These are phyloP conservation scores for Akebia trifoliata DNA, from an alignment of 164 flowering plant genomes.

Conservation along the genomic window DNA sequence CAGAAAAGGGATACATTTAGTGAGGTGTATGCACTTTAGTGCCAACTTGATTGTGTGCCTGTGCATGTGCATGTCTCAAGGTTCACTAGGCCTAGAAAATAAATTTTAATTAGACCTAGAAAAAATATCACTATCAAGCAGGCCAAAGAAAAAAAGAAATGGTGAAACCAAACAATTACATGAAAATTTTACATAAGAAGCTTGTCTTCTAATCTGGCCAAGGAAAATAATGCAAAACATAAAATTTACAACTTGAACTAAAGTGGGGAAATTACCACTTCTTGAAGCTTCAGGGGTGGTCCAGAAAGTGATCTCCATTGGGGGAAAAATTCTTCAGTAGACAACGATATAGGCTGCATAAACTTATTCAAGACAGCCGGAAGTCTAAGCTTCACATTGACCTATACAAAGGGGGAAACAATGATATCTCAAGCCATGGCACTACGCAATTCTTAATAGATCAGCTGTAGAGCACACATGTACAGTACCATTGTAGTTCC, in stretches of 20 bases:
- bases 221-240: too few relatives aligned
- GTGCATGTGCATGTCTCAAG: too few relatives aligned
- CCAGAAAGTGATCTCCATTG: constrained; percentile 99
- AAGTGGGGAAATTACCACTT: constrained; percentile 59
- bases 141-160: too few relatives aligned
- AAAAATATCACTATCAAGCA: too few relatives aligned
- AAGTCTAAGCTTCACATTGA: constrained; percentile 85
- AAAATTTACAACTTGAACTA: neutral
- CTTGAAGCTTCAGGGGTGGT: constrained; percentile 98
- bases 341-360: constrained; percentile 73
- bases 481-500: constrained; percentile 53
- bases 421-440: neutral
- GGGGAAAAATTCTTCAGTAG: constrained; percentile 92
- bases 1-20: too few relatives aligned
- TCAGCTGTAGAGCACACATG: neutral
- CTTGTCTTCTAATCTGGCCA: too few relatives aligned
- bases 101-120: too few relatives aligned
- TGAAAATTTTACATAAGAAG: too few relatives aligned
- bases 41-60: too few relatives aligned
- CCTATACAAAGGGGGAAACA: constrained; percentile 36
- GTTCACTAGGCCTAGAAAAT: too few relatives aligned
- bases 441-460: neutral
- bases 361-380: constrained; percentile 91
- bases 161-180: too few relatives aligned
- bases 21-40: too few relatives aligned